phyloP scores from a whole-genome alignment of 345 rosid species.

The Bruguiera sexangula region DNA sequence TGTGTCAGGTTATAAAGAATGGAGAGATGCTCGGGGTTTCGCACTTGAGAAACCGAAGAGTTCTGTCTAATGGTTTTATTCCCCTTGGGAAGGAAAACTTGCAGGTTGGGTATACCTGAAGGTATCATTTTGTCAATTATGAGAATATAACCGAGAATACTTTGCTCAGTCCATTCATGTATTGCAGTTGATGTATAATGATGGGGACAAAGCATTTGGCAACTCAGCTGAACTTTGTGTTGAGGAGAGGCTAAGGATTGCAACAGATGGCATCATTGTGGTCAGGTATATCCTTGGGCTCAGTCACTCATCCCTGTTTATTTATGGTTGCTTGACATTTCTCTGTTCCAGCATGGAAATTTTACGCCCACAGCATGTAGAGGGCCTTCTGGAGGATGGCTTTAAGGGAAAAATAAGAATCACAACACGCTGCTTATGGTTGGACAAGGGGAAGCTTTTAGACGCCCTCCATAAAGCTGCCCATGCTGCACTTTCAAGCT shows the following conservation, averaged over 20 bases:
- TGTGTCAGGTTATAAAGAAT: constrained; percentile 84
- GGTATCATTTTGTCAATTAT: constrained; percentile 10
- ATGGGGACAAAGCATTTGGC: constrained; percentile 97
- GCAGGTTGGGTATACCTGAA: constrained; percentile 54
- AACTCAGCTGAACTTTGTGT: constrained; percentile 88
- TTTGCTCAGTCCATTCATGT: constrained; percentile 20
- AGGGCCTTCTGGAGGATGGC: constrained; percentile 39
- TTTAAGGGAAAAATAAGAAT: constrained; percentile 89
- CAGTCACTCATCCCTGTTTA: background rate
- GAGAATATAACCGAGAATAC: constrained; percentile 18
- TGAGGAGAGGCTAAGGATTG: constrained; percentile 86
- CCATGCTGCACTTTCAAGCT: constrained; percentile 83
- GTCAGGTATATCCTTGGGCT: constrained; percentile 52
- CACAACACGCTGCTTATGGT: constrained; percentile 96
- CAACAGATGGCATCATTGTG: constrained; percentile 91
- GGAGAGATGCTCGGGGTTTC: constrained; percentile 99
- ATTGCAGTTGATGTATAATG: constrained; percentile 91
- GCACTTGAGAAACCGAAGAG: constrained; percentile 90
- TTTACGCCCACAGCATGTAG: constrained; percentile 57
- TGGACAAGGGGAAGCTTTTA: constrained; percentile 91
- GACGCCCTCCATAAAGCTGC: constrained; percentile 93
- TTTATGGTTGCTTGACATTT: constrained; percentile 17
- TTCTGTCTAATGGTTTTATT: constrained; percentile 87
- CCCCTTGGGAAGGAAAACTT: constrained; percentile 91
- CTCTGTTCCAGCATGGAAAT: constrained; percentile 77